Evolutionary conservation across 2,329 filamentous ascomycete genomes (phyloP), one percentile per base, ranked within the genome.

Genomic region (Coleophoma eucalyptorum): DNA sequence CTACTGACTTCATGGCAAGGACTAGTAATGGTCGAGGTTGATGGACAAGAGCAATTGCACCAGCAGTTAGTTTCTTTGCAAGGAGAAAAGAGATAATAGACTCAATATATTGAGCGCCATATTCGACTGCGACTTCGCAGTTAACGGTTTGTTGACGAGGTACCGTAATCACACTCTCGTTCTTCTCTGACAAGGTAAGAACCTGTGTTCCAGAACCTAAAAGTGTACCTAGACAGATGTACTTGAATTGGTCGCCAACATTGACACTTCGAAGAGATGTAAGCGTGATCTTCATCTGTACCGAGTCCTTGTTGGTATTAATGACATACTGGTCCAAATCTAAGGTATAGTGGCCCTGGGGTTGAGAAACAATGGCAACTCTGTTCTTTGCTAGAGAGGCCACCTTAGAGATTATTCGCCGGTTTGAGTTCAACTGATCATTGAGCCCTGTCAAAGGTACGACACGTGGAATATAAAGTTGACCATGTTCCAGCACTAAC

Each of bases 391-490:
- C 31, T 38, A 5, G 33, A 19, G 18, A 45, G 19, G 18, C 11
- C 34, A 47, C 38, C 42, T 55, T 51, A 15, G 46, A 50, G 35
- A 60, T 52, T 4, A 48, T 32, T 10, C 54, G 48, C 21, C 52
- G 41, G 3, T 37, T 33, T 20, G 55, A 44, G 50, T 59, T 60
- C 2, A 55, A 48, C 13, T 49, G 46, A 35, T 48, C 46, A 19
- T 59, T 59, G 2, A 34, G 35, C 8, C 44, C 42, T 7, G 43
- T 35, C 5, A 50, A 44, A 8, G 47, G 48, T 12, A 49, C 34
- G n/a, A 58, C 38, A n/a, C 58, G 47, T 5, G 58, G 55, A n/a
- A 60, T 43, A 8, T 48, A 42, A 7, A 54, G 33, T 13, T 16
- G 18, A 4, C 53, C 55, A 7, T 46, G 38, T 16, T 55, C 46